Conservation (phyloP, 331 rosid genomes). For the Rosa hybrid region DNA sequence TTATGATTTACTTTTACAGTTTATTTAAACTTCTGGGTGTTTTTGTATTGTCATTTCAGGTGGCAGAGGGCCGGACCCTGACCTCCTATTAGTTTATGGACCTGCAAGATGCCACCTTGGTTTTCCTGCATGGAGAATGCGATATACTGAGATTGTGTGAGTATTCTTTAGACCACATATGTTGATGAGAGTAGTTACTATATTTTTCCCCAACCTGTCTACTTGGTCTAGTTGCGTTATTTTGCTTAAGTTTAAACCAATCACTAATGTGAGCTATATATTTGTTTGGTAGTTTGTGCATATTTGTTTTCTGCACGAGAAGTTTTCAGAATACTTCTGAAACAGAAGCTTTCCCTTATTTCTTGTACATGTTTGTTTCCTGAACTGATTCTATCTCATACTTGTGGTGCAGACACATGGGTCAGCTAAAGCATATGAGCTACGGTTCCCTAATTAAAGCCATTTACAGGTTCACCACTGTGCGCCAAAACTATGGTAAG, state of each 20-base stretch:
- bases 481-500: conserved; percentile 82
- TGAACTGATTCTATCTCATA: neutral
- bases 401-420: conserved; percentile 65
- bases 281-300: neutral
- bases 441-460: conserved; percentile 69
- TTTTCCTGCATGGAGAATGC: conserved; percentile 92
- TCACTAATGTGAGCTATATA: neutral
- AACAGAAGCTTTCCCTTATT: neutral
- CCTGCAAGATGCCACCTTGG: conserved; percentile 92
- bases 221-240: neutral
- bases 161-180: conserved; percentile 23
- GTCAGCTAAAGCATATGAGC: conserved; percentile 53
- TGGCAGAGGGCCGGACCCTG: conserved; percentile 74
- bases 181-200: neutral
- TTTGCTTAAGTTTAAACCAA: neutral
- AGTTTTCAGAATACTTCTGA: neutral
- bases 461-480: conserved; percentile 53
- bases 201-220: neutral
- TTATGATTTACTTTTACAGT: conserved; percentile 11
- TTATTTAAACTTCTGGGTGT: conserved; percentile 15
- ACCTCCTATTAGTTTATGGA: conserved; percentile 82
- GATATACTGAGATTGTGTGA: conserved; percentile 85
- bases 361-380: conserved; percentile 3
- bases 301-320: neutral
- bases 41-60: conserved; percentile 44